Percentiles rank a stretch among this genome's conserved stretches.
Conservation (phyloP, 805 yeast species). For the Yarrowia sp. region DNA sequence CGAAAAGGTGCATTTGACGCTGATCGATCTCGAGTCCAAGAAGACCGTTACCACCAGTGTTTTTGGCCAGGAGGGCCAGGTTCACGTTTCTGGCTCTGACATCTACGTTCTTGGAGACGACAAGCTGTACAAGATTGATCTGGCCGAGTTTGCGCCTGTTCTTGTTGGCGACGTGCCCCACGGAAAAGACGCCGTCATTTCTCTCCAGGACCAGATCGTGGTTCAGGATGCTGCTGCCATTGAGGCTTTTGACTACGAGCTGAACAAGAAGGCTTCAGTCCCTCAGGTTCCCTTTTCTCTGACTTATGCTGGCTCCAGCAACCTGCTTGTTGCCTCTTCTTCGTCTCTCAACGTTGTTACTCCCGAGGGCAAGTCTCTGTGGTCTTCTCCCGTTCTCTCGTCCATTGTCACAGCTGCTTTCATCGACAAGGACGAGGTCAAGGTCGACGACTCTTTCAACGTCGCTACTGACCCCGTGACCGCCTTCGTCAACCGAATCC, state of each 20-base stretch:
- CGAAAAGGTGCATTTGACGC: conserved; percentile 11
- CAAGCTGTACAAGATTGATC: conserved; percentile 21
- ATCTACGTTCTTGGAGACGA: conserved; percentile 18
- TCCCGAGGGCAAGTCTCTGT: background rate
- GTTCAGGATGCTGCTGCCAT: conserved; percentile 5
- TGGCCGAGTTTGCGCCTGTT: conserved; percentile 11
- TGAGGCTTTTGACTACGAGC: background rate
- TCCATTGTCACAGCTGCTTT: conserved; percentile 1
- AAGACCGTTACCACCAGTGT: conserved; percentile 17
- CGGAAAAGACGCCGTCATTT: background rate
- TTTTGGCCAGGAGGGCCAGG: conserved; percentile 15
- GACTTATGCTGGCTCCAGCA: background rate
- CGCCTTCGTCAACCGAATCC: conserved; percentile 34
- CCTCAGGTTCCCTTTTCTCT: background rate
- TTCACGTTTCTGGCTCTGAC: background rate
- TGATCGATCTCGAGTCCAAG: background rate
- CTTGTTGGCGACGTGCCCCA: background rate
- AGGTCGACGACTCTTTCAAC: conserved; percentile 33
- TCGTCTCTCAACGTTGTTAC: background rate
- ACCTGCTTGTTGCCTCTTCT: background rate
- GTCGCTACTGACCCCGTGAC: conserved; percentile 33
- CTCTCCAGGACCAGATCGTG: background rate
- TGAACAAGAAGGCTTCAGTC: background rate
- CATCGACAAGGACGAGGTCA: conserved; percentile 4
- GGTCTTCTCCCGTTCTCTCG: conserved; percentile 12